Percentiles rank a stretch among this genome's conserved stretches.
Conservation (phyloP, 192 early-diverging fungal genomes). For the Coemansia sp. region DNA sequence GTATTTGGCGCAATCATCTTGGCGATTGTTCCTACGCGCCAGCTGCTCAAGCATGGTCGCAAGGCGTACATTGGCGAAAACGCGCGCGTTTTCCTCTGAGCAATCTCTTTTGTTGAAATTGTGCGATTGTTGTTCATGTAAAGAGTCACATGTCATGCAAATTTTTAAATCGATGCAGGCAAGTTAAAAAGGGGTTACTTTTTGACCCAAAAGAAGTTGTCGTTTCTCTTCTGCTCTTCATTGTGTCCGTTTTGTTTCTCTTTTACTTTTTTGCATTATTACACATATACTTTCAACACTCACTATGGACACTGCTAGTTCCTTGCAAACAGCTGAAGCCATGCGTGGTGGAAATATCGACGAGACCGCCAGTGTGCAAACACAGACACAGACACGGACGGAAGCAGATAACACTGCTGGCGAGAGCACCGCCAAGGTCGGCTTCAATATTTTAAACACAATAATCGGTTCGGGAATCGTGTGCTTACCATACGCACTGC, state of each 20-base stretch:
- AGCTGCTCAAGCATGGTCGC: conserved; percentile 35
- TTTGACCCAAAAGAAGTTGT: background rate
- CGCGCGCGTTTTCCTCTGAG: conserved; percentile 22
- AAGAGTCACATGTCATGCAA: background rate
- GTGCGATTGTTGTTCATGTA: no score
- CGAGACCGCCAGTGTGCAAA: background rate
- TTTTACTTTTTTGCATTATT: background rate
- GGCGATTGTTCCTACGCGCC: conserved; percentile 25
- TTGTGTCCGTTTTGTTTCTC: background rate
- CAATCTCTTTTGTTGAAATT: background rate
- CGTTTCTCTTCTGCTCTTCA: no score
- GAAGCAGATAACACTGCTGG: background rate
- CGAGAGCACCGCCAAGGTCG: conserved; percentile 18
- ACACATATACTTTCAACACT: no score
- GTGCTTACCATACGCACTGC: conserved; percentile 61
- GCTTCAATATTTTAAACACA: conserved; percentile 64
- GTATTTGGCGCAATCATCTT: conserved; percentile 40
- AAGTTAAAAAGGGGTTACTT: no score
- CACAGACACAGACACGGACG: background rate
- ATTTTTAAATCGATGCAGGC: background rate
- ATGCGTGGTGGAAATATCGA: background rate
- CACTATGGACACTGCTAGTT: no score
- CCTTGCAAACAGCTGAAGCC: background rate
- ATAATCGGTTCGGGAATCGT: conserved; percentile 66
- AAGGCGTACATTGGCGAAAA: conserved; percentile 30